A percentile compares a stretch with the other conserved stretches of the same genome.
Conservation (phyloP, 192 early-diverging fungal species). For the Spizellomyces sp. region DNA sequence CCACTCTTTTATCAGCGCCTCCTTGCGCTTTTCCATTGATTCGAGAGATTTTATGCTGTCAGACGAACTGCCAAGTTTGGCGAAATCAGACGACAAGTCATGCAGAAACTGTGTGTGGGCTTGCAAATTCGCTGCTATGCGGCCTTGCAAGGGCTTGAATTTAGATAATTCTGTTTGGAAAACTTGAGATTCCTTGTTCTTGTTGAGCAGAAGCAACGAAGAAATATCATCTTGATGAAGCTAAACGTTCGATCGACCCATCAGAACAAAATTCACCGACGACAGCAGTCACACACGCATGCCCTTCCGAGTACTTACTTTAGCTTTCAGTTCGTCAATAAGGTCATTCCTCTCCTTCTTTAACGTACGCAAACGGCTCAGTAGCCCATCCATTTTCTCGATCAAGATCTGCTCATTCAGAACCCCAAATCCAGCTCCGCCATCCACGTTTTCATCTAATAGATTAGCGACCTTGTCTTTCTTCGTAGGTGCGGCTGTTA, state of each 20-base stretch:
- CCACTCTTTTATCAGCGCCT: slow-evolving; percentile 67
- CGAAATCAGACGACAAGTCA: slow-evolving; percentile 75
- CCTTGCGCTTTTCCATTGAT: slow-evolving; percentile 73
- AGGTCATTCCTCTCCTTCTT: slow-evolving; percentile 72
- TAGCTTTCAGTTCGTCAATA: slow-evolving; percentile 75
- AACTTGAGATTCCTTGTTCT: slow-evolving; percentile 81
- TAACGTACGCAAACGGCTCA: slow-evolving; percentile 64
- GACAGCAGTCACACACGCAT: not conserved
- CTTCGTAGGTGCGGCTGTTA: slow-evolving; percentile 27
- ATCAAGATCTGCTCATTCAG: slow-evolving; percentile 61
- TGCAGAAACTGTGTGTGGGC: slow-evolving; percentile 75
- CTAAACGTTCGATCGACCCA: slow-evolving; percentile 5
- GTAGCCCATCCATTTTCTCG: slow-evolving; percentile 63
- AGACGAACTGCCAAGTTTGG: slow-evolving; percentile 48
- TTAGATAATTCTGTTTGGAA: slow-evolving; percentile 92
- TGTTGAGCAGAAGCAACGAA: slow-evolving; percentile 74
- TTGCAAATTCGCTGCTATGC: slow-evolving; percentile 72
- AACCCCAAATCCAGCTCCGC: slow-evolving; percentile 38
- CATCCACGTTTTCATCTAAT: slow-evolving; percentile 59
- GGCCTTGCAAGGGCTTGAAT: slow-evolving; percentile 76
- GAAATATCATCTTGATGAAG: slow-evolving; percentile 90
- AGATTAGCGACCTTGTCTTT: slow-evolving; percentile 47
- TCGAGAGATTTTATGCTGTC: slow-evolving; percentile 42
- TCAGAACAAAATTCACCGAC: not conserved
- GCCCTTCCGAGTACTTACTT: slow-evolving; percentile 42